A percentile compares a stretch with the other conserved stretches of the same genome.
These are phyloP conservation scores for Candida michaelii DNA, from an alignment of 805 yeast species.

Conservation along the genomic window DNA sequence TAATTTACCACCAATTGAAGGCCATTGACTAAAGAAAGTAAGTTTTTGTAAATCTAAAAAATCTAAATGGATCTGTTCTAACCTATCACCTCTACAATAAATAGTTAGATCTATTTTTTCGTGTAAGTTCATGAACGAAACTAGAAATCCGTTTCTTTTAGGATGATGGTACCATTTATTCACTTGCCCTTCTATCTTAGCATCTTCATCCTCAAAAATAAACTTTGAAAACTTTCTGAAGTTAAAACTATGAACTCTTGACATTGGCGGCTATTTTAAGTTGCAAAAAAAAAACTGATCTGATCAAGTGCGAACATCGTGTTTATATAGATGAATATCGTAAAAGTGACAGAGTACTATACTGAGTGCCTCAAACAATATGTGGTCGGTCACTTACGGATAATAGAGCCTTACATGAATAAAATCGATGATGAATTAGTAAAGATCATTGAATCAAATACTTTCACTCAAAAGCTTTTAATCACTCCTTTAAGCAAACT, in stretches of 20 bases:
- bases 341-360: background rate
- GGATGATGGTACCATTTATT: conserved; percentile 33
- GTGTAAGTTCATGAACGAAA: conserved; percentile 11
- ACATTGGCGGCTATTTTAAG: conserved; percentile 8
- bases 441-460: conserved; percentile 2
- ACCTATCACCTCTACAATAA: conserved; percentile 13
- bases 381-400: background rate
- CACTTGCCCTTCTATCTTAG: background rate
- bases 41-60: conserved; percentile 10
- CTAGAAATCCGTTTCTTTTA: conserved; percentile 15
- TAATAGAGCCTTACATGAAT: background rate
- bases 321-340: background rate
- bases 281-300: background rate
- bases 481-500: conserved; percentile 25
- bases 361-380: background rate
- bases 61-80: conserved; percentile 13
- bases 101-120: conserved; percentile 12
- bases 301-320: background rate
- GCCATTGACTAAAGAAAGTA: conserved; percentile 22
- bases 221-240: conserved; percentile 12
- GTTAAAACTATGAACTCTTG: conserved; percentile 4
- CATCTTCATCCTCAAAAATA: background rate
- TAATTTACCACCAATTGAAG: conserved; percentile 29
- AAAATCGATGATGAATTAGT: conserved; percentile 9
- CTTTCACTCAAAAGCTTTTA: conserved; percentile 24